Base-by-base conservation (phyloP, 148 eudicot species). In the Silene uniflora region DNA sequence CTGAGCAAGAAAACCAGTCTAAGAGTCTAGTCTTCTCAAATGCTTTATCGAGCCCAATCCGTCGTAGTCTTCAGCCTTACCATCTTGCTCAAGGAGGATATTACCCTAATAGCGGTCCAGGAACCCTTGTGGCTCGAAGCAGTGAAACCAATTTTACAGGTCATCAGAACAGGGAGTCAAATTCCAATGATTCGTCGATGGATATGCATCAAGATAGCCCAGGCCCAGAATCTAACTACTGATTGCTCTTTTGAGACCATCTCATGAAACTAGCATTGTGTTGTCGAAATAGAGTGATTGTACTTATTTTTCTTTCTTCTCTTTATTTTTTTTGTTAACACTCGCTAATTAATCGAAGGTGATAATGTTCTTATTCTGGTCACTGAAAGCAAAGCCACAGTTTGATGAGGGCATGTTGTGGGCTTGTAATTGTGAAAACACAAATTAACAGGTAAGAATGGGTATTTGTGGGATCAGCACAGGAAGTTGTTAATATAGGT, bases 131-230 rank as follows among this genome's bases (percentile, higher is more conserved):
- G 19, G 74, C 76, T 5, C 83, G 88, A 59, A 80, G 78, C 76
- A 80, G 67, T 35, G 89, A 86, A 58, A 75, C 79, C 65, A 83
- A 76, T 74, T 62, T 71, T 52, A 5, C 27, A 17, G 80, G 80
- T 65, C 78, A 67, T 24, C 91, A 79, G 81, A 87, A 72, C 67
- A 71, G 88, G 80, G 88, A 88, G 65, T 68, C 85, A 3, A 87
- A 88, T 60, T 78, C 85, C 27, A 86, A 85, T 62, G 98, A 91
- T 79, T 87, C 96, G 10, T 81, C 89, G 17, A 91, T 93, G 98
- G 97, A 93, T 70, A 91, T 93, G 96, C 88, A 91, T 72, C 80
- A 91, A 66, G 96, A 89, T 78, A 89, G 91, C 77, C 89, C 94
- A 32, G 84, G 81, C 39, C 90, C 84, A 46, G 92, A 87, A 77